Percentiles rank a stretch among this genome's conserved stretches.
Conservation (phyloP, 2,329 filamentous ascomycete species). For the Leptographium procerum region DNA sequence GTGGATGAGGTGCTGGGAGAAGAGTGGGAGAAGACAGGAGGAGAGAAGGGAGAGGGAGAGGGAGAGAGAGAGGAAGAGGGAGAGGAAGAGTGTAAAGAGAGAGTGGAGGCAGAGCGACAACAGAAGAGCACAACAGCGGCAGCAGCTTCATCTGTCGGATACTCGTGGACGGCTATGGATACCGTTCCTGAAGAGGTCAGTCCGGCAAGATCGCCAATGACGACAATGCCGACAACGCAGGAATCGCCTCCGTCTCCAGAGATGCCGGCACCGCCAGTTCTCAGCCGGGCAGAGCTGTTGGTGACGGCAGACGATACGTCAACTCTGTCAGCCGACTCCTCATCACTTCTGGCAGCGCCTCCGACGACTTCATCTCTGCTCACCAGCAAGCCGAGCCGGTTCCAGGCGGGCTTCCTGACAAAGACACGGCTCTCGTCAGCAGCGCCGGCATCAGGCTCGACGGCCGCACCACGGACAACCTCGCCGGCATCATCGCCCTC, state of each 20-base stretch:
- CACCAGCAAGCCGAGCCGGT: constrained; percentile 58
- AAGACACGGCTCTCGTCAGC: constrained; percentile 27
- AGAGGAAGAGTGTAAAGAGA: neutral
- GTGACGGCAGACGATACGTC: constrained; percentile 25
- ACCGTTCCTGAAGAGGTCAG: constrained; percentile 4
- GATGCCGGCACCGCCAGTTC: constrained; percentile 20
- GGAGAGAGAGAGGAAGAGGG: neutral
- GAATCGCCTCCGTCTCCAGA: constrained; percentile 28
- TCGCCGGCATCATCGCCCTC: constrained; percentile 22
- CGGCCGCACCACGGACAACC: neutral
- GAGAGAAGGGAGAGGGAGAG: too few relatives aligned
- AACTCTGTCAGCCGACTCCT: constrained; percentile 37
- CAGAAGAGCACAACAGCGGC: neutral
- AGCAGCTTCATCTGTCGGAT: too few relatives aligned
- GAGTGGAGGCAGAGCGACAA: too few relatives aligned
- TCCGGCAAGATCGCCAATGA: too few relatives aligned
- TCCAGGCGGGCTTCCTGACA: constrained; percentile 80
- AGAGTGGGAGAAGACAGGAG: neutral
- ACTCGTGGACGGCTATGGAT: constrained; percentile 5
- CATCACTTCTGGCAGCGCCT: constrained; percentile 27
- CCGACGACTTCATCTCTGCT: too few relatives aligned
- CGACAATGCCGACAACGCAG: neutral
- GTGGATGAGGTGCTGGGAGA: neutral
- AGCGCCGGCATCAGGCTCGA: neutral
- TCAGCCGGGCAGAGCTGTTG: constrained; percentile 5